Evolutionary conservation across 352 stramenopile species (phyloP).

Genomic region (Phytophthora citrophthora): DNA sequence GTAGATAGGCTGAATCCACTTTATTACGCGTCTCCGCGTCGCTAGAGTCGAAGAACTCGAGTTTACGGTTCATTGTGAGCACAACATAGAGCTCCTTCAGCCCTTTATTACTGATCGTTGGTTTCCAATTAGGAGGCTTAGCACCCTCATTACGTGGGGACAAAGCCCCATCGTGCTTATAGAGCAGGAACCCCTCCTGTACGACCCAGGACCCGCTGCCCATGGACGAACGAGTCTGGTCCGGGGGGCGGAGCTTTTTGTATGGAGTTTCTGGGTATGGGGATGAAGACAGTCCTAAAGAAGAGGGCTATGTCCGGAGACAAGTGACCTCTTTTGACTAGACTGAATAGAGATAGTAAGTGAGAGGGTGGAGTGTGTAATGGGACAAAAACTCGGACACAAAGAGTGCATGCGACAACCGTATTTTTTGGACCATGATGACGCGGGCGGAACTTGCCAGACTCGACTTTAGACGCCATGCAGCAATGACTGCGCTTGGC

Average conservation of each 20-base stretch:
- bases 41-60: constrained; percentile 72
- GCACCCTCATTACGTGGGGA: constrained; percentile 9
- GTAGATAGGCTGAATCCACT: constrained; percentile 57
- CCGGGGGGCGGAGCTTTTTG: constrained; percentile 2
- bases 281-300: constrained; percentile 24
- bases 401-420: constrained; percentile 19
- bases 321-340: constrained; percentile 15
- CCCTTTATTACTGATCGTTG: constrained; percentile 3
- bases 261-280: constrained; percentile 27
- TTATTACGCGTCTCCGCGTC: constrained; percentile 35
- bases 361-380: constrained; percentile 9
- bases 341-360: constrained; percentile 5
- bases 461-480: constrained; percentile 12
- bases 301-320: constrained; percentile 17
- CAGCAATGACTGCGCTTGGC: constrained; percentile 36
- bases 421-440: constrained; percentile 24
- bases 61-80: constrained; percentile 80
- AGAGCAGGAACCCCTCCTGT: constrained; percentile 63
- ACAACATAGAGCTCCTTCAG: constrained; percentile 74
- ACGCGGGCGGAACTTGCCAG: constrained; percentile 17
- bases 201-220: constrained; percentile 61
- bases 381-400: constrained; percentile 12
- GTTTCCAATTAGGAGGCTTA: constrained; percentile 15
- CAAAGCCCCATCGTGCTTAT: constrained; percentile 33
- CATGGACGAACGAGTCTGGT: constrained; percentile 36